Evolutionary conservation across 768 basidiomycete species (phyloP), one percentile per base, ranked within the genome.

Genomic region (Psilocybe cyanescens): DNA sequence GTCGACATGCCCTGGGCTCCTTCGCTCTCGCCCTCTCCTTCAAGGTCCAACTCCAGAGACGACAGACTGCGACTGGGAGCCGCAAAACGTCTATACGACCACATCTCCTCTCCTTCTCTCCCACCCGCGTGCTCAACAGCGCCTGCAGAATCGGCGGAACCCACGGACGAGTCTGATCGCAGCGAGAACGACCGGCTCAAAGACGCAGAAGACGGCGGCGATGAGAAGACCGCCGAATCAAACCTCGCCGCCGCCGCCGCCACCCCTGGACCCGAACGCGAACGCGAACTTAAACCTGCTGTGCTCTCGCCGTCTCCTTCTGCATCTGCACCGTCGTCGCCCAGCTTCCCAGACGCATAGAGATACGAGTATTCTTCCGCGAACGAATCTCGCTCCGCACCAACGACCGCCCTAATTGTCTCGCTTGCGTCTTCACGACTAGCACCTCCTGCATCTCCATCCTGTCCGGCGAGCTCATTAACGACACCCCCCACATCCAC

Each of bases 131-230:
- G 53, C 30, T 63, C 64, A 7, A 45, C 56, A 1, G 37, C 55
- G 8, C 66, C 49, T 9, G 49, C 67, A 16, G 58, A 66, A 35
- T 63, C 72, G 39, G 71, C 59, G 11, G 78, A 81, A 55, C 68
- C 68, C 49, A 64, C 65, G 0, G 78, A 78, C 19, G 72, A 76
- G 51, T 68, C 68, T 6, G 79, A 78, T 8, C 74, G 70, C 12
- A 64, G 64, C 4, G 83, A 83, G 4, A 78, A 68, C 9, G 83
- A 78, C 33, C 51, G 51, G 19, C 6, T 37, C 17, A 53, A 37
- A 41, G 62, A 63, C 6, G 46, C 45, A 39, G 58, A 55, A 8
- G 33, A 59, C 2, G 57, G 54, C 8, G 76, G 72, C 50, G 70
- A 67, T 24, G 60, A 62, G 52, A 67, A 61, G 8, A 63, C 52